Conservation (phyloP, 345 rosid species). For the Pistacia vera region DNA sequence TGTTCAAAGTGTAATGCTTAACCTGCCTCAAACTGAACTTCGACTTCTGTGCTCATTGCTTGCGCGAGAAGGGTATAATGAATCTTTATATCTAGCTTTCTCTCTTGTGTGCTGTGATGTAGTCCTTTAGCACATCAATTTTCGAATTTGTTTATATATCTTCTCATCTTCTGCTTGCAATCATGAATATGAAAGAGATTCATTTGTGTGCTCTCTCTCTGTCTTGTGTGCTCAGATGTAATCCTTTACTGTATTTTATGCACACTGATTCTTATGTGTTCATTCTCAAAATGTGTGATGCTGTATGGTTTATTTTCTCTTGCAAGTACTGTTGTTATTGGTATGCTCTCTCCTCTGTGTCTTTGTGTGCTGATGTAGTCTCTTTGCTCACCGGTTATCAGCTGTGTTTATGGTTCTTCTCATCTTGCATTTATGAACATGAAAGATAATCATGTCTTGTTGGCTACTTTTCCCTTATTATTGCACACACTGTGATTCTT, state of each 20-base stretch:
- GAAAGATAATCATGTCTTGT: not conserved
- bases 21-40: slow-evolving; percentile 82
- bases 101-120: not conserved
- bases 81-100: not conserved
- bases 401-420: not conserved
- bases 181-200: not conserved
- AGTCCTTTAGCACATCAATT: slow-evolving; percentile 8
- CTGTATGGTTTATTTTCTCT: no score
- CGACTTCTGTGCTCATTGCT: slow-evolving; percentile 89
- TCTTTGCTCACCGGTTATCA: not conserved
- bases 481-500: not conserved
- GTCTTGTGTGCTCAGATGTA: not conserved
- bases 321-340: no score
- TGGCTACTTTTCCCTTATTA: no score
- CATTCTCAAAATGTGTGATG: no score
- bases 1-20: slow-evolving; percentile 55
- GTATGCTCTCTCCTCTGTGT: no score
- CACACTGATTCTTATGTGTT: not conserved
- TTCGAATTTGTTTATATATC: not conserved
- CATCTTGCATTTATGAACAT: not conserved
- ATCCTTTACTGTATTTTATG: not conserved
- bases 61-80: slow-evolving; percentile 84
- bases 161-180: not conserved
- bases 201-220: not conserved
- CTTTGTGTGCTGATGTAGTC: not conserved